phyloP scores from a whole-genome alignment of 2,329 filamentous ascomycete species.

The Leptographium procerum region DNA sequence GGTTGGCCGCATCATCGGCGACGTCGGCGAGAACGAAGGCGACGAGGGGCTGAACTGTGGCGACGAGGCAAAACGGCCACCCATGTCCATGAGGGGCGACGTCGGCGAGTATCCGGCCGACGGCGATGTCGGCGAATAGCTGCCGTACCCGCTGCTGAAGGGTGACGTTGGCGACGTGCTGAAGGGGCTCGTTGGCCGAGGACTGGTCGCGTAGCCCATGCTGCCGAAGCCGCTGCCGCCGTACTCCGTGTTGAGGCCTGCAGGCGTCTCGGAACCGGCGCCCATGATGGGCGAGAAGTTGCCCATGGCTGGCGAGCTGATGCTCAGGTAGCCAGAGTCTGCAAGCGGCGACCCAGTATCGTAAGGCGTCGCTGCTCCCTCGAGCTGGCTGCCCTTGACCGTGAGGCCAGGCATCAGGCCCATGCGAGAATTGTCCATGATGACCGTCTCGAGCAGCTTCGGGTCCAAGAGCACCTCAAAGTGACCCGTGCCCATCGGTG shows the following conservation, averaged over 20 bases:
- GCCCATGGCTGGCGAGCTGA: conserved; percentile 50
- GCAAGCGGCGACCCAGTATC: conserved; percentile 74
- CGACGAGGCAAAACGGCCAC: conserved; percentile 38
- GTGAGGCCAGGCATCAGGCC: conserved; percentile 71
- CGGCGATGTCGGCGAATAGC: conserved; percentile 69
- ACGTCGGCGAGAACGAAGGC: conserved; percentile 52
- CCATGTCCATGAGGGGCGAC: conserved; percentile 51
- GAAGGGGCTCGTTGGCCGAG: conserved; percentile 65
- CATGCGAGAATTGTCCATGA: conserved; percentile 81
- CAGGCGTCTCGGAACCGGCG: conserved; percentile 58
- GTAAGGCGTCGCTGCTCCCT: conserved; percentile 88
- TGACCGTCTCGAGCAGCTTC: conserved; percentile 89
- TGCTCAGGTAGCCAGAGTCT: conserved; percentile 51
- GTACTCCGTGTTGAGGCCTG: conserved; percentile 54
- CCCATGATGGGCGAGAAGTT: conserved; percentile 70
- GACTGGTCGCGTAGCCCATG: conserved; percentile 46
- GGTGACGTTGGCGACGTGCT: conserved; percentile 57
- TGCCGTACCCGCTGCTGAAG: conserved; percentile 42
- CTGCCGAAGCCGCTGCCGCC: conserved; percentile 34
- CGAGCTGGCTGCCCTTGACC: conserved; percentile 60
- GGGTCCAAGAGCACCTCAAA: conserved; percentile 90
- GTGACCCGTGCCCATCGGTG: conserved; percentile 92
- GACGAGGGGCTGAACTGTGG: conserved; percentile 53
- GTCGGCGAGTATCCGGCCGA: conserved; percentile 67
- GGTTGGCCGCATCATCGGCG: conserved; percentile 43